Evolutionary conservation across 2,329 filamentous ascomycete species (phyloP), one percentile per base, ranked within the genome.

Genomic region (Phoma sp.): DNA sequence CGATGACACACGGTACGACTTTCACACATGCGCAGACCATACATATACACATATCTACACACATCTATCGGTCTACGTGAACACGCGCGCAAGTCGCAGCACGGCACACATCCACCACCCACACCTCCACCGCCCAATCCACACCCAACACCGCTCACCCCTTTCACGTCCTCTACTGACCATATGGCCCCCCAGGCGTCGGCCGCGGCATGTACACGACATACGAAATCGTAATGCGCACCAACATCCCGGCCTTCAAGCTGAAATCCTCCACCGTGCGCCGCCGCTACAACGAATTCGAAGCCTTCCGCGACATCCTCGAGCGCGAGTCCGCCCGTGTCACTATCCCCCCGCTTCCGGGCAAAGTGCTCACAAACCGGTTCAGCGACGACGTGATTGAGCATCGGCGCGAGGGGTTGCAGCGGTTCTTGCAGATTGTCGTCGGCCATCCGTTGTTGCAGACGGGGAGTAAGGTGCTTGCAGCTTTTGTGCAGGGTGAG

Each of bases 321-420:
- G 95, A 99, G 84, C 88, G 95, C 66, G 95, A 99, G 79, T 90
- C 86, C 67, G 93, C 93, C 54, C 86, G 93, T 62, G 95, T 99
- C 54, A 96, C 92, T 22, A 99, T 99, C 70, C 95, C 95, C 0
- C 93, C 95, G 4, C 80, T 99, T 60, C 95, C 95, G 0, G 95
- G 95, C 46, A 99, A 98, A 79, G 95, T 99, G 51, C 97, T 98
- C 68, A 96, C 93, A 46, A 98, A 98, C 77, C 87, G 95, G 41
- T 99, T 99, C 80, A 96, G 90, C 69, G 95, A 99, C 79, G 93
- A 96, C 74, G 93, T 99, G 69, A 99, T 99, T 74, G 95, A 98
- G 81, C 91, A 96, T 71, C 83, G 95, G 49, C 83, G 93, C 60
- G 90, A 93, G 66, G 95, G 95, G 1, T 80, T 99, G 63, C 93